Base-by-base conservation (phyloP, 805 yeast genomes). In the Candida easanensis region DNA sequence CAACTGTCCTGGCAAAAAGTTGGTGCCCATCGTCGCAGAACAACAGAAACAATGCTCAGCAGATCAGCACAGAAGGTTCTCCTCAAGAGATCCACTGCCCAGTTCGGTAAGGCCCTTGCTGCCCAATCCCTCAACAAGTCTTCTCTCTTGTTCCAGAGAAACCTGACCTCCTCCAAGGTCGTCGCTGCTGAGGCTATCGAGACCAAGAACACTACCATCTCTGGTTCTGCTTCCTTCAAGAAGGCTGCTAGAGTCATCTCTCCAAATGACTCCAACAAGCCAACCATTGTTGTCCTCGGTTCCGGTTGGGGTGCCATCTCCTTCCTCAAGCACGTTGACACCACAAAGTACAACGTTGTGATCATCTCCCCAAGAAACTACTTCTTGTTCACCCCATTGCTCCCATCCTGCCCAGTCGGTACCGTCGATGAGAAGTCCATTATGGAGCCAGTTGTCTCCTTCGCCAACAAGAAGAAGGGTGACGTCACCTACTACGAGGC, bases 261-360 rank as follows among this genome's bases (percentile, higher is more conserved):
- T 36, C 54, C 56, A 38, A 52, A 52, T 45, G 51, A 49, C 33
- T 54, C 60, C 39, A 61, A 63, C 38, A 70, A 67, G 54, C 70
- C 70, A 48, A 65, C 65, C 39, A 62, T 70, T 32, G 95, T 89
- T 33, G 80, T 76, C 62, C 79, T 78, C 59, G 93, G 93, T 45
- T 81, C 95, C 14, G 97, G 97, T 43, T 90, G 97, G 97, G 97
- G 96, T 54, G 82, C 95, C 11, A 86, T 89, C 44, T 82, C 96
- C 6, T 74, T 88, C 55, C 75, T 90, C 64, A 86, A 85, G 70
- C 79, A 82, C 62, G 76, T 90, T 60, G 97, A 90, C 64, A 82
- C 96, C 39, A 75, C 88, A 45, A 80, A 84, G 66, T 90, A 88
- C 73, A 88, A 90, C 60, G 96, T 90, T 38, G 82, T 90, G 30